These are phyloP conservation scores for Coemansia sp. DNA, from an alignment of 192 early-diverging fungal species.

Conservation along the genomic window DNA sequence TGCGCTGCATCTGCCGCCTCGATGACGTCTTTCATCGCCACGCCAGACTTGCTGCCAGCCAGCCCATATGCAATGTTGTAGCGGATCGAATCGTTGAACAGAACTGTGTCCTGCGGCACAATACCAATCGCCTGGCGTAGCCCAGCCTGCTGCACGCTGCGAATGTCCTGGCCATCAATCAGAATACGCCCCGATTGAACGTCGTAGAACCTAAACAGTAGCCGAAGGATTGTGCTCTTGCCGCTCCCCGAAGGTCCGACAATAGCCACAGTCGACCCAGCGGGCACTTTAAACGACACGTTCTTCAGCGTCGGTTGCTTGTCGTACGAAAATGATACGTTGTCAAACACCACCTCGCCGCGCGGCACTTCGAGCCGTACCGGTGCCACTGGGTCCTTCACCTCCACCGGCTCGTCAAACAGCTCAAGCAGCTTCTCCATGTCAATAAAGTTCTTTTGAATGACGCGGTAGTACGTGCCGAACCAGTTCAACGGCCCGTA, in stretches of 20 bases:
- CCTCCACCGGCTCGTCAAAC: conserved; percentile 52
- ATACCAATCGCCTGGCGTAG: conserved; percentile 81
- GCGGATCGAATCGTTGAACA: conserved; percentile 92
- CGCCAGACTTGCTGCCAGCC: conserved; percentile 44
- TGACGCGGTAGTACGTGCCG: conserved; percentile 90
- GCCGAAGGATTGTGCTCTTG: conserved; percentile 72
- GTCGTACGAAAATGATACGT: conserved; percentile 67
- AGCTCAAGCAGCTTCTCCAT: conserved; percentile 97
- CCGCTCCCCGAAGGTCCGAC: conserved; percentile 60
- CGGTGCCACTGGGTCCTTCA: conserved; percentile 31
- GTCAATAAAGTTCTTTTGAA: conserved; percentile 90
- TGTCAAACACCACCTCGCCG: conserved; percentile 62
- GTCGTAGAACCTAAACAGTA: conserved; percentile 93
- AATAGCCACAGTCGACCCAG: conserved; percentile 47
- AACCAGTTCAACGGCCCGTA: conserved; percentile 89
- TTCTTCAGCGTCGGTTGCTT: conserved; percentile 48
- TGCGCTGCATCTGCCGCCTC: conserved; percentile 72
- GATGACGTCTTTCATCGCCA: conserved; percentile 66
- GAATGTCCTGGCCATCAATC: conserved; percentile 81
- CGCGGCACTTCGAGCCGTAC: conserved; percentile 29
- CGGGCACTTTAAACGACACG: conserved; percentile 50
- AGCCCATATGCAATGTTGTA: conserved; percentile 93
- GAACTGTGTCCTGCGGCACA: conserved; percentile 92
- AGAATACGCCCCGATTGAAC: conserved; percentile 71
- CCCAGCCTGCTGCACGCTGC: conserved; percentile 58